These are phyloP conservation scores for Fusarium annulatum DNA, from an alignment of 2,329 filamentous ascomycete genomes.

Conservation along the genomic window DNA sequence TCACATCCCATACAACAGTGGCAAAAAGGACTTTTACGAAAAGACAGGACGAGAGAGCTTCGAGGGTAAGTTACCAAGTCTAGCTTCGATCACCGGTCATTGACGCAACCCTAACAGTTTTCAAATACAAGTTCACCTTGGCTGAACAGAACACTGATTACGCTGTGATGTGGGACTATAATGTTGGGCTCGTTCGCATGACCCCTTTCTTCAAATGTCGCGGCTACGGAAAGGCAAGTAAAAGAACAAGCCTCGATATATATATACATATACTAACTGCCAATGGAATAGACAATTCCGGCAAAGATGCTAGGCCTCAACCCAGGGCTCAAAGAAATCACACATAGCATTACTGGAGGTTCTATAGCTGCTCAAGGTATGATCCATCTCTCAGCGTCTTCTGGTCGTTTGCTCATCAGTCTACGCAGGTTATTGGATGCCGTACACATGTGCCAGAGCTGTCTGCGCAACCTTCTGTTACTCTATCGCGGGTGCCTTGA, in stretches of 20 bases:
- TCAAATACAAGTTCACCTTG: slow-evolving; percentile 76
- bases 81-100: slow-evolving; percentile 6
- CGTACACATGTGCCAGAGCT: slow-evolving; percentile 85
- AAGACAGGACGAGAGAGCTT: slow-evolving; percentile 91
- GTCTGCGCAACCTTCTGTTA: slow-evolving; percentile 92
- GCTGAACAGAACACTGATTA: slow-evolving; percentile 75
- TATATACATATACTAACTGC: slow-evolving; percentile 27
- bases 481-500: slow-evolving; percentile 83
- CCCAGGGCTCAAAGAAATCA: slow-evolving; percentile 86
- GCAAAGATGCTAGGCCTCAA: slow-evolving; percentile 85
- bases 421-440: slow-evolving; percentile 91
- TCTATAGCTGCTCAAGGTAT: slow-evolving; percentile 89
- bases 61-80: slow-evolving; percentile 71
- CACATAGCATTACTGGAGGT: slow-evolving; percentile 94
- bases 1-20: slow-evolving; percentile 94
- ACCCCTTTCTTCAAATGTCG: slow-evolving; percentile 95
- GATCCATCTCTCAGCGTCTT: not conserved
- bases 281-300: slow-evolving; percentile 77
- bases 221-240: slow-evolving; percentile 82
- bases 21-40: slow-evolving; percentile 87
- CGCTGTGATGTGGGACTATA: slow-evolving; percentile 96
- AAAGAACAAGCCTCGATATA: not conserved
- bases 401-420: slow-evolving; percentile 21
- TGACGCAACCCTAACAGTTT: slow-evolving; percentile 35
- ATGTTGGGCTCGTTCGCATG: slow-evolving; percentile 91